These are phyloP conservation scores for Toxoplasma gondii DNA, from an alignment of 169 alveolate species.

Conservation along the genomic window DNA sequence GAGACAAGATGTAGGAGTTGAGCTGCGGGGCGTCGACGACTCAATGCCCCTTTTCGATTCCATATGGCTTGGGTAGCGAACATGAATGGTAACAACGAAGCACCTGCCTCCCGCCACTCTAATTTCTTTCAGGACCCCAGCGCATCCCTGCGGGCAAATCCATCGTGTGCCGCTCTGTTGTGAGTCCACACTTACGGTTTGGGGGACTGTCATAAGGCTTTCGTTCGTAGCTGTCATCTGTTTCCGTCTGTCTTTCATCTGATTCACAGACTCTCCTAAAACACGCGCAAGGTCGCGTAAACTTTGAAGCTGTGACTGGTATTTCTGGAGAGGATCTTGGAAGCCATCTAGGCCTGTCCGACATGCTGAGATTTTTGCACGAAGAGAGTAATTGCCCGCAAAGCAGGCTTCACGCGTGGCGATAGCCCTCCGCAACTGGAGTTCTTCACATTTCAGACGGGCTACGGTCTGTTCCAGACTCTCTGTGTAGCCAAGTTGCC, in stretches of 20 bases:
- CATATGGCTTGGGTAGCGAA: neutral
- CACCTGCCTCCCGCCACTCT: neutral
- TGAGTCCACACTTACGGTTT: neutral
- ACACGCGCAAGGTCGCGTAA: neutral
- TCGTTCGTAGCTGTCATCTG: neutral
- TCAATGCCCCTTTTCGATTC: neutral
- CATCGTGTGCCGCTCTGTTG: neutral
- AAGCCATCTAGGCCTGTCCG: neutral
- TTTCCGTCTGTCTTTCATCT: neutral
- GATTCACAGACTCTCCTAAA: neutral
- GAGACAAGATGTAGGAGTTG: no score
- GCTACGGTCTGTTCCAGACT: constrained; percentile 32
- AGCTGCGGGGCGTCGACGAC: neutral
- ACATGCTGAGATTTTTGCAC: neutral
- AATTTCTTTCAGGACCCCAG: neutral
- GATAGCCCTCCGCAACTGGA: neutral
- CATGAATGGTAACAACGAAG: neutral
- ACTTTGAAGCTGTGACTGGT: neutral
- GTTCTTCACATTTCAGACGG: constrained; percentile 13
- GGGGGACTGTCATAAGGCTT: neutral
- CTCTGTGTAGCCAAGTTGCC: neutral
- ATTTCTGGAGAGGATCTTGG: neutral
- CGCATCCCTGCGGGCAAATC: constrained; percentile 11
- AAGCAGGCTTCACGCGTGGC: neutral
- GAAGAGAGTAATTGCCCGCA: neutral